Evolutionary conservation across 805 yeast species (phyloP), one percentile per base, ranked within the genome.

Genomic region (Barnettozyma vustinii): DNA sequence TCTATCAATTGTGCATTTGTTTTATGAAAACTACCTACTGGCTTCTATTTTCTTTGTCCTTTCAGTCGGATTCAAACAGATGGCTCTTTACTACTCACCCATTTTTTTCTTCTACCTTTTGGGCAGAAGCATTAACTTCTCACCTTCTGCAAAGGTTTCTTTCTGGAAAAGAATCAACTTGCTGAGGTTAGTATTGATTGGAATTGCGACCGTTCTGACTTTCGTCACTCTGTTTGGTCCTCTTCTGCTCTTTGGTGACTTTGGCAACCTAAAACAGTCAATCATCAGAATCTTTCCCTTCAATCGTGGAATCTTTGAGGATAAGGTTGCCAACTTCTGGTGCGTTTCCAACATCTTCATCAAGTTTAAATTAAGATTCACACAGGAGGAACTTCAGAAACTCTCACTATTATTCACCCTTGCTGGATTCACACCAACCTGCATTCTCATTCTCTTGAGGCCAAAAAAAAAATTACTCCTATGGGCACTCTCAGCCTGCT

Each of bases 241-340:
- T 4, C 75, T 89, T 43, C 66, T 80, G 16, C 37, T 78, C 2
- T 59, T 64, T 50, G 78, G 79, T 7, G 73, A 74, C 13, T 16
- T 66, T 1, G 51, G 56, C 2, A 72, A 69, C 36, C 51, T 76
- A 1, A 49, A 61, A 4, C 84, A 81, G 56, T 62, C 84, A 1
- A 54, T 66, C 25, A 95, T 87, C 40, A 76, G 98, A 53, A 83
- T 92, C 27, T 94, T 94, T 65, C 99, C 99, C 1, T 92, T 94
- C 56, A 79, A 82, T 41, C 77, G 98, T 62, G 99, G 99, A 0
- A 74, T 94, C 8, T 94, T 95, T 75, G 99, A 94, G 65, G 98
- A 94, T 63, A 94, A 94, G 64, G 98, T 94, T 15, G 96, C 96
- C 37, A 94, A 91, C 62, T 85, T 94, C 60, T 94, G 99, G 99